Base-by-base conservation (phyloP, 2,329 filamentous ascomycete species). In the Aspergillus sp. region DNA sequence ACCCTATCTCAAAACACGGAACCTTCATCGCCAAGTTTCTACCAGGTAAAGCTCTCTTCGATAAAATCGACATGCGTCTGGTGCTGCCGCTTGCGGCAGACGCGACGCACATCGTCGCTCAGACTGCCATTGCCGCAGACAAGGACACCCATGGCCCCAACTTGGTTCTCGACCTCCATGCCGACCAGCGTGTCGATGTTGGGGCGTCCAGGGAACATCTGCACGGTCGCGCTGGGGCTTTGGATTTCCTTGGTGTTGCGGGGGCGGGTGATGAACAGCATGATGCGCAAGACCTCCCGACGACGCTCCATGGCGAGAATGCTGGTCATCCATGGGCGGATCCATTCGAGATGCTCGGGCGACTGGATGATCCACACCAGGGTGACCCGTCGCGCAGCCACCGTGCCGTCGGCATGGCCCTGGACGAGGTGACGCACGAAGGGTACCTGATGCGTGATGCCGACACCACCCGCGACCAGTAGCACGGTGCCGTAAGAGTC, bases 301-400 rank as follows among this genome's bases (percentile, higher is more conserved):
- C 92, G 87, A 61, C 86, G 83, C 11, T 90, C 88, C 81, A 97
- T 87, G 51, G 82, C 81, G 29, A 97, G 80, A 49, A 97, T 87
- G 59, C 78, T 78, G 14, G 83, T 87, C 84, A 88, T 87, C 87
- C 89, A 97, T 4, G 90, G 89, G 6, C 90, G 85, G 54, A 96
- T 89, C 93, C 94, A 97, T 71, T 96, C 91, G 6, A 97, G 82
- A 52, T 93, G 87, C 65, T 96, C 88, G 34, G 88, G 88, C 50
- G 91, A 90, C 56, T 94, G 90, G 58, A 97, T 88, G 65, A 96
- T 87, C 94, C 94, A 97, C 55, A 97, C 84, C 6, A 97, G 84
- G 1, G 88, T 89, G 44, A 97, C 76, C 38, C 87, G 85, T 47
- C 91, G 87, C 3, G 90, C 91, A 4, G 93, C 91, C 34, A 91